Evolutionary conservation across 306 rosid species (phyloP), one percentile per base, ranked within the genome.

Genomic region (Vigna unguiculata): DNA sequence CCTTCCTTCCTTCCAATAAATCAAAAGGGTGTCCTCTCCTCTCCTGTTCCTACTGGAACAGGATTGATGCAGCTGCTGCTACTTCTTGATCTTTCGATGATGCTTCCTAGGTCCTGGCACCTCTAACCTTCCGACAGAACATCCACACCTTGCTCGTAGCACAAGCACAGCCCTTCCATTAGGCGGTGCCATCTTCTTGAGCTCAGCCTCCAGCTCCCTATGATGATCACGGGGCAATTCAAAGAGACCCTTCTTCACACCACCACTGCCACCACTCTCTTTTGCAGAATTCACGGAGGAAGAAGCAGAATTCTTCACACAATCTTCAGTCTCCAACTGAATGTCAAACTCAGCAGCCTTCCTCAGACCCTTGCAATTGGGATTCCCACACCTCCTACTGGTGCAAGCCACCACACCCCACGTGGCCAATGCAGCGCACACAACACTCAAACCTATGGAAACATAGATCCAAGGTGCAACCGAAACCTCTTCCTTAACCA

Each of bases 121-220:
- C 85, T 96, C 99, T 87, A 96, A 82, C 78, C 94, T 90, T 62
- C 99, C 99, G 72, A 92, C 93, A 74, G 97, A 91, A 86, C 99
- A 96, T 9, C 99, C 99, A 80, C 99, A 96, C 84, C 97, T 87
- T 2, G 93, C 93, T 71, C 93, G 80, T 72, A 96, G 85, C 20
- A 96, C 54, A 36, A 96, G 90, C 20, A 93, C 96, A 8, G 98
- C 99, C 52, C 99, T 85, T 46, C 98, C 99, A 82, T 96, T 92
- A 55, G 76, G 77, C 1, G 99, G 99, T 9, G 99, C 99, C 91
- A 96, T 91, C 96, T 91, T 96, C 93, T 87, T 93, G n/a, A 96
- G 92, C 40, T 96, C 99, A 14, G 92, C 90, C 80, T 96, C 99
- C 58, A 96, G 83, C 54, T 96, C 99, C 17, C 88, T 84, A 71